phyloP scores from a whole-genome alignment of 768 basidiomycete genomes.

The Psilocybe cyanescens region DNA sequence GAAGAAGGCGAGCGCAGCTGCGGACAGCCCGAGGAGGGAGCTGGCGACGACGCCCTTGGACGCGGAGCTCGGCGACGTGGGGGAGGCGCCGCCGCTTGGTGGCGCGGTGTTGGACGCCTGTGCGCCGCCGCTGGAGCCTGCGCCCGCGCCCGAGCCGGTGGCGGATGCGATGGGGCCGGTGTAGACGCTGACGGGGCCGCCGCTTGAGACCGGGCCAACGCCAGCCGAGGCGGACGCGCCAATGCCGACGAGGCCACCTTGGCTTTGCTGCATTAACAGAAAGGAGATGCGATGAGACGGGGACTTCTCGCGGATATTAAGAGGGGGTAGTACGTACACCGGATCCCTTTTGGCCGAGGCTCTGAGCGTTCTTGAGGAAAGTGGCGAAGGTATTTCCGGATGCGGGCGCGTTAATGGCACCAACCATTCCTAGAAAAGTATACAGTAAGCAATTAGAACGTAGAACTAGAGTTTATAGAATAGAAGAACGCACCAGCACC shows the following conservation, averaged over 20 bases:
- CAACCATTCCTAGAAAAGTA: constrained; percentile 44
- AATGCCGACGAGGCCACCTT: constrained; percentile 44
- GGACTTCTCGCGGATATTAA: background rate
- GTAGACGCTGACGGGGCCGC: constrained; percentile 22
- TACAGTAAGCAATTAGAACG: too few species aligned
- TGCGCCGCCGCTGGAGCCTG: too few species aligned
- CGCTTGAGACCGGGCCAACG: constrained; percentile 42
- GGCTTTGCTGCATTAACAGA: constrained; percentile 36
- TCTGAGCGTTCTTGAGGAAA: constrained; percentile 38
- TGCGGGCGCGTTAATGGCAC: constrained; percentile 55
- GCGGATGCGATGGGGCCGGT: constrained; percentile 21
- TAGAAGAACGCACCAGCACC: constrained; percentile 23
- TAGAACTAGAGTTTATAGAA: background rate
- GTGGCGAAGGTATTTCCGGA: constrained; percentile 44
- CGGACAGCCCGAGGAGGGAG: constrained; percentile 16
- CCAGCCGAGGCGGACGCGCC: constrained; percentile 52
- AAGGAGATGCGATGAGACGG: background rate
- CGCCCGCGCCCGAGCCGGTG: background rate
- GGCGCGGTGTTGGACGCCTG: too few species aligned
- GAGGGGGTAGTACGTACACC: constrained; percentile 14
- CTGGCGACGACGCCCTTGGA: constrained; percentile 5
- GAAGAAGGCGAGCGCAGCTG: constrained; percentile 14
- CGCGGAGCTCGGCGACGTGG: too few species aligned
- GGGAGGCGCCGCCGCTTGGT: constrained; percentile 6
- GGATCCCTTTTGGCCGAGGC: constrained; percentile 26